These are phyloP conservation scores for Pseudogymnoascus sp. DNA, from an alignment of 2,329 filamentous ascomycete genomes.

Conservation along the genomic window DNA sequence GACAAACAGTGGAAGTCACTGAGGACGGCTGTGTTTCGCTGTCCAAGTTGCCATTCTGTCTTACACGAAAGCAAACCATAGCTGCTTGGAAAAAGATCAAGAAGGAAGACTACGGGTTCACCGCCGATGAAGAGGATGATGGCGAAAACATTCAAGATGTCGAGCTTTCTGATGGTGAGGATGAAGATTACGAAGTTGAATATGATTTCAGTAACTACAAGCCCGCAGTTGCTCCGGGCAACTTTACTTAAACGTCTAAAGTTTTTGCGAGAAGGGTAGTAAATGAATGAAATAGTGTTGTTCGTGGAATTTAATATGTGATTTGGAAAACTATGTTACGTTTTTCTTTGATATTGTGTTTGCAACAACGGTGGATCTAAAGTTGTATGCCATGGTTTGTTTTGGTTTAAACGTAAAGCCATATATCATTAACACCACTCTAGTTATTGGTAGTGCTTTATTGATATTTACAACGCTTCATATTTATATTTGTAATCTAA, in stretches of 20 bases:
- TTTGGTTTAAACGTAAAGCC: neutral
- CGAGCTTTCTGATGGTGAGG: slow-evolving; percentile 28
- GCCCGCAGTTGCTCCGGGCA: neutral
- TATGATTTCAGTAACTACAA: slow-evolving; percentile 29
- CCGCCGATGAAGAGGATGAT: slow-evolving; percentile 25
- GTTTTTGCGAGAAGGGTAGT: neutral
- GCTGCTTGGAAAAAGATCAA: slow-evolving; percentile 29
- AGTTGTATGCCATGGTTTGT: neutral
- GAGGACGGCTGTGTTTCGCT: slow-evolving; percentile 26
- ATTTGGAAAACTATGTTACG: neutral
- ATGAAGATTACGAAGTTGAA: slow-evolving; percentile 28
- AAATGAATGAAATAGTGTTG: neutral
- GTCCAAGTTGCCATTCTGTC: slow-evolving; percentile 28
- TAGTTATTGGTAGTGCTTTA: neutral
- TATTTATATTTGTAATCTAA: neutral
- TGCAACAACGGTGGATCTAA: neutral
- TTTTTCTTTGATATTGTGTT: neutral
- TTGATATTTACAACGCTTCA: neutral
- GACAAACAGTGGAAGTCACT: slow-evolving; percentile 26
- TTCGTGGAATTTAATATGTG: neutral
- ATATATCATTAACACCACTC: neutral
- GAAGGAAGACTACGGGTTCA: slow-evolving; percentile 30
- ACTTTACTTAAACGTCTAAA: neutral
- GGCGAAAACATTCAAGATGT: slow-evolving; percentile 29
- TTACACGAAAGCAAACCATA: slow-evolving; percentile 28